A percentile compares a stretch with the other conserved stretches of the same genome.
These are phyloP conservation scores for Fonsecaea pugnacius DNA, from an alignment of 2,329 filamentous ascomycete species.

Conservation along the genomic window DNA sequence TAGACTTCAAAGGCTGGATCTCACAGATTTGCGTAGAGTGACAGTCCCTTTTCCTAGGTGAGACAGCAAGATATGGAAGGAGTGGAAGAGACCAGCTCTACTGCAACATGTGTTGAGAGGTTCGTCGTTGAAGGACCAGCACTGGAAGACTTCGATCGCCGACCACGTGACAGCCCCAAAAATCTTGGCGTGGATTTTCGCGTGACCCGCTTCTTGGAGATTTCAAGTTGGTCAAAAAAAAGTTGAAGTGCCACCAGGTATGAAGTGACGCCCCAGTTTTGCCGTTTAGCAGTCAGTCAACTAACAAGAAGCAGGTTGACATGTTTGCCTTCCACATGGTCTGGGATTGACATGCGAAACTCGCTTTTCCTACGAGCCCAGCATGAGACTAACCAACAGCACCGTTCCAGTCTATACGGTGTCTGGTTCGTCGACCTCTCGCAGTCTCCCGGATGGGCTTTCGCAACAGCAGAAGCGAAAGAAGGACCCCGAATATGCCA, in stretches of 20 bases:
- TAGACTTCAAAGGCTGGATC: neutral
- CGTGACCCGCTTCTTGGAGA: neutral
- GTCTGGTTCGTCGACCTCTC: slow-evolving; percentile 83
- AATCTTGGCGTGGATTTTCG: slow-evolving; percentile 6
- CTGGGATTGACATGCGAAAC: neutral
- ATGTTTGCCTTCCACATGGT: neutral
- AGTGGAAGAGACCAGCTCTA: slow-evolving; percentile 2
- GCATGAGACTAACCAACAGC: slow-evolving; percentile 63
- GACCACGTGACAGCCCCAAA: slow-evolving; percentile 1
- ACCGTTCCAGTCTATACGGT: slow-evolving; percentile 94
- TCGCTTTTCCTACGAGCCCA: neutral
- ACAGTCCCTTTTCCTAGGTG: neutral
- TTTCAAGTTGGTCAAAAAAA: slow-evolving; percentile 2
- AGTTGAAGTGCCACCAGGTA: slow-evolving; percentile 19
- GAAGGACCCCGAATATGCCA: slow-evolving; percentile 88
- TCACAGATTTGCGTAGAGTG: neutral
- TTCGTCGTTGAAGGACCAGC: neutral
- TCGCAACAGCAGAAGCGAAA: slow-evolving; percentile 88
- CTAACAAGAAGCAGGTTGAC: slow-evolving; percentile 12
- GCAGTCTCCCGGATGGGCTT: slow-evolving; percentile 93
- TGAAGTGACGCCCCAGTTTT: neutral
- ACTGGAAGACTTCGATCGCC: neutral
- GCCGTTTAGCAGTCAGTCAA: neutral
- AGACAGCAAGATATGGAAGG: neutral
- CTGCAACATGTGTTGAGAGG: neutral